Evolutionary conservation across 495 filamentous ascomycete genomes (phyloP).

Genomic region (Penicillium desertorum): DNA sequence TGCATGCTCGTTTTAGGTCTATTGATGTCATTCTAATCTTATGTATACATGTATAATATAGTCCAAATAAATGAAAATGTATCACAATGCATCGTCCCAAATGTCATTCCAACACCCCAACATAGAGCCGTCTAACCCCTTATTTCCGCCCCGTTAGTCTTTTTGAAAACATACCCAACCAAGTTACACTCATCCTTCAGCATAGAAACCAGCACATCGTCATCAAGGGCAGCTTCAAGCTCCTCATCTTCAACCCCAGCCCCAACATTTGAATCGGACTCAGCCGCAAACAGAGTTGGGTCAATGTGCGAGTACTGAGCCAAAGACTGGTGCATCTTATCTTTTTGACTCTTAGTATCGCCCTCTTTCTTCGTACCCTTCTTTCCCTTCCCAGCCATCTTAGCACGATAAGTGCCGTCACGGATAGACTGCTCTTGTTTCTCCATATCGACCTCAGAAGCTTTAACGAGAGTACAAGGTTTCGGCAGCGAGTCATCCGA

Average conservation of each 20-base stretch:
- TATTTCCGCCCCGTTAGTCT: conserved; percentile 41
- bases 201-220: conserved; percentile 60
- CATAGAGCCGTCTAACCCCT: conserved; percentile 5
- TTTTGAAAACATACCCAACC: conserved; percentile 69
- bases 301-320: conserved; percentile 70
- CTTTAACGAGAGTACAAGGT: conserved; percentile 50
- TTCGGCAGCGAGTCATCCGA: conserved; percentile 39
- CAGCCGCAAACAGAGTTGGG: conserved; percentile 39
- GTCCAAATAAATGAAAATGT: neutral
- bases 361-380: conserved; percentile 8
- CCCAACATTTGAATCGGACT: conserved; percentile 10
- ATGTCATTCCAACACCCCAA: neutral
- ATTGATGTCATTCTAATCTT: neutral
- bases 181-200: conserved; percentile 60
- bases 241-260: conserved; percentile 29
- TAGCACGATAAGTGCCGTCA: conserved; percentile 27
- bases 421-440: conserved; percentile 55
- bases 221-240: conserved; percentile 46
- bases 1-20: neutral
- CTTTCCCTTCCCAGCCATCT: conserved; percentile 9
- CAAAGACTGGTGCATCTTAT: conserved; percentile 57
- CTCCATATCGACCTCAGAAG: conserved; percentile 61
- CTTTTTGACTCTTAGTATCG: conserved; percentile 31
- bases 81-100: neutral
- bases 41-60: neutral